Evolutionary conservation across 345 rosid genomes (phyloP), one percentile per base, ranked within the genome.

Genomic region (Zanthoxylum bungeanum): DNA sequence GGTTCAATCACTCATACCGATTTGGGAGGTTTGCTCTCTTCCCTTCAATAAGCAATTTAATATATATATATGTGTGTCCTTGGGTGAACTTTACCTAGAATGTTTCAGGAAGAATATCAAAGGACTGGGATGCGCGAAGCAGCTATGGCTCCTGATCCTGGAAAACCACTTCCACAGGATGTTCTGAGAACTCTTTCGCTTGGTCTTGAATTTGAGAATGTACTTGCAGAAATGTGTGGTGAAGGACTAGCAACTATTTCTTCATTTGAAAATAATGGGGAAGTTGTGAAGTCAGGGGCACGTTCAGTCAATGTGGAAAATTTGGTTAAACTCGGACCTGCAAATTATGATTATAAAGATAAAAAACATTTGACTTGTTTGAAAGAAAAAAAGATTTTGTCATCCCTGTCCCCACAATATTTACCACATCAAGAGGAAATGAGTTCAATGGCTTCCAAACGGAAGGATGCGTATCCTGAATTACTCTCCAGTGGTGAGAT

Each of bases 1-100:
- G 98, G 99, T 94, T 73, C 99, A 90, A 76, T 94, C 98, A 11
- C 98, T 94, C 37, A 77, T 92, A 80, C 95, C 99, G 31, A 90
- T 94, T 67, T 94, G 99, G 99, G 96, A 94, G 99, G 99, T 94
- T 74, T 77, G 76, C 47, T 80, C 69, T 65, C 51, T 44, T 65
- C 51, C 40, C 39, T 28, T 66, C 62, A 55, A 53, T 61, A 31
- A 64, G 52, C 67, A 40, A 33, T 68, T 59, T 37, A 60, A 34
- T 12, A 12, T 70, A 24, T 46, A 55, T n/a, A 27, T 17, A 3
- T 34, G 59, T 68, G 34, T 31, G 9, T 79, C 60, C 70, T 55
- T 77, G 68, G 25, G 73, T 68, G n/a, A 70, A 64, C 8, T 71
- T 63, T 53, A 11, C 37, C 42, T 49, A 31, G 71, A 74, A 31